Base-by-base conservation (phyloP, 495 filamentous ascomycete species). In the Tricharina praecox region DNA sequence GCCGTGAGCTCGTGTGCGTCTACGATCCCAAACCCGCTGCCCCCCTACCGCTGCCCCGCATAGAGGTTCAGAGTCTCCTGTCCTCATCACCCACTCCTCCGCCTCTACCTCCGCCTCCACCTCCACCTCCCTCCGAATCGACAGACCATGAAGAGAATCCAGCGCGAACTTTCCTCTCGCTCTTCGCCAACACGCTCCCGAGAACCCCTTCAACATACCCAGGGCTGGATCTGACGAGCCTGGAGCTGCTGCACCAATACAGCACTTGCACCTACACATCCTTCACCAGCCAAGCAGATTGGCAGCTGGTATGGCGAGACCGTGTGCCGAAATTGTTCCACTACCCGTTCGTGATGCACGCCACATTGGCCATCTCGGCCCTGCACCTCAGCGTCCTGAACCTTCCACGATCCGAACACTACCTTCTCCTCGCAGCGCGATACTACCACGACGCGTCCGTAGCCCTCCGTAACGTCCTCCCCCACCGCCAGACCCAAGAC, bases 331-430 rank as follows among this genome's bases (percentile, higher is more conserved):
- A 26, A 7, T 50, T 68, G 40, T 51, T 67, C 4, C 38, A 55
- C 15, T 39, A 59, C 4, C 55, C 57, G 2, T 64, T 62, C 26
- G 39, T 60, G 0, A 58, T 68, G 53, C 65, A 68, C 26, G 58
- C 59, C 0, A 63, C 66, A 5, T 52, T 68, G 15, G 66, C 62
- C 1, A 43, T 67, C 3, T 58, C 66, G 0, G 60, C 66, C 4
- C 44, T 68, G 4, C 66, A 68, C 25, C 26, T 46, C 9, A 23
- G 15, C 25, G 43, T 35, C 2, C 18, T 21, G 9, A 8, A 33
- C 18, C 15, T n/a, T 1, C 2, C 43, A 9, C 40, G 40, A 5
- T 15, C 26, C 10, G 25, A 33, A 34, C 43, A 46, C 43, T 46
- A 46, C 23, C 13, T 20, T 2, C 13, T 46, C 7, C 43, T 46